A percentile compares a stretch with the other conserved stretches of the same genome.
Evolutionary conservation across 2,329 filamentous ascomycete genomes (phyloP).

Genomic region (Endocalyx cinctus): DNA sequence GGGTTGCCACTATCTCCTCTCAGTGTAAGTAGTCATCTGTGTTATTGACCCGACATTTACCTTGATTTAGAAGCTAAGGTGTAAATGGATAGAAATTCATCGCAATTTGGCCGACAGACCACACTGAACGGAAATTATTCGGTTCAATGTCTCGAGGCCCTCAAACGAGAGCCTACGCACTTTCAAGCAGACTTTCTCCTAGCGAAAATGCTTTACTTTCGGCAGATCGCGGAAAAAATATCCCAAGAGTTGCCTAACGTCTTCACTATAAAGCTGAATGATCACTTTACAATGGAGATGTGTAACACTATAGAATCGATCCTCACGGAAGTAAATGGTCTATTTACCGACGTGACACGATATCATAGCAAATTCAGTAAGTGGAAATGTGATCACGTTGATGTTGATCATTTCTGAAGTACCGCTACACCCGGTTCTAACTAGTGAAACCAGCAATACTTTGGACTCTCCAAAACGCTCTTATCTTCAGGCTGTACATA

Average conservation of each 20-base stretch:
- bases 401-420: neutral
- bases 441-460: slow-evolving; percentile 17
- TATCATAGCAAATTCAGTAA: slow-evolving; percentile 22
- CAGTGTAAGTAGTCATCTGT: slow-evolving; percentile 26
- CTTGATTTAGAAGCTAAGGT: too few species aligned
- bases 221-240: slow-evolving; percentile 31
- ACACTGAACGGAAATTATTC: slow-evolving; percentile 28
- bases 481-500: slow-evolving; percentile 34
- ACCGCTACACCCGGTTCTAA: neutral
- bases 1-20: slow-evolving; percentile 35
- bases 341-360: slow-evolving; percentile 26
- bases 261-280: slow-evolving; percentile 7
- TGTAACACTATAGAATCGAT: slow-evolving; percentile 29
- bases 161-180: slow-evolving; percentile 20
- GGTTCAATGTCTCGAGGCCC: slow-evolving; percentile 27
- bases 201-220: slow-evolving; percentile 30
- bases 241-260: slow-evolving; percentile 25
- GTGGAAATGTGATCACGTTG: too few species aligned
- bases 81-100: slow-evolving; percentile 31
- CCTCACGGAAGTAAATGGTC: slow-evolving; percentile 26
- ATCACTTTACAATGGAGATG: slow-evolving; percentile 28
- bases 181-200: slow-evolving; percentile 27
- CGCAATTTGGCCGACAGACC: slow-evolving; percentile 31
- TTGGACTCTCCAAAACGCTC: slow-evolving; percentile 29
- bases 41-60: too few species aligned